A percentile compares a stretch with the other conserved stretches of the same genome.
Evolutionary conservation across 108 stramenopile genomes (phyloP).

Genomic region (Nannochloropsis gaditana): DNA sequence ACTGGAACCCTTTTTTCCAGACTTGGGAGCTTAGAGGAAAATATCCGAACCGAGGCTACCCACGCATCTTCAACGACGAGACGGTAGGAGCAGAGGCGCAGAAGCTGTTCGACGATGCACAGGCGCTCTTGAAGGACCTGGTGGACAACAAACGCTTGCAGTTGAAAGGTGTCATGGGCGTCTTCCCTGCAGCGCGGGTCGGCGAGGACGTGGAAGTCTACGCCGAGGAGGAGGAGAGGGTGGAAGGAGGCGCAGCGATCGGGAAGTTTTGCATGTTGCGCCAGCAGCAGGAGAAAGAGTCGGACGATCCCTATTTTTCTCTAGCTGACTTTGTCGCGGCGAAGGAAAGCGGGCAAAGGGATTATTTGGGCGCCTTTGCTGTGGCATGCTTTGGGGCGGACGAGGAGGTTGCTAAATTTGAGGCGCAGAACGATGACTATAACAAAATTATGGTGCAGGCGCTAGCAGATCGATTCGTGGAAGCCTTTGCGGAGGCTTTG

Average conservation of each 20-base stretch:
- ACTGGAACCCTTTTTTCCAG: slow-evolving; percentile 70
- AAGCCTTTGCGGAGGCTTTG: slow-evolving; percentile 98
- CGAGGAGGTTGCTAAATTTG: slow-evolving; percentile 61
- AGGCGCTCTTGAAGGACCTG: slow-evolving; percentile 76
- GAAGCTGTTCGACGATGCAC: slow-evolving; percentile 96
- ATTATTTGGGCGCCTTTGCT: slow-evolving; percentile 95
- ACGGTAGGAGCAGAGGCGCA: slow-evolving; percentile 90
- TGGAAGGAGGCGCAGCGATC: slow-evolving; percentile 58
- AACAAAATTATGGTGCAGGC: slow-evolving; percentile 99
- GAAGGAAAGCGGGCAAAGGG: slow-evolving; percentile 68
- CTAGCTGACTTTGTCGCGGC: slow-evolving; percentile 97
- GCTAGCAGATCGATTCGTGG: slow-evolving; percentile 93
- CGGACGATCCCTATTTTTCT: slow-evolving; percentile 81
- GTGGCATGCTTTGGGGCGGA: slow-evolving; percentile 95
- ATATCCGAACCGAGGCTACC: slow-evolving; percentile 99
- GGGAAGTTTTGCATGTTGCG: slow-evolving; percentile 94
- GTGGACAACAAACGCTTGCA: slow-evolving; percentile 72
- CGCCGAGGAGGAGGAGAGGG: slow-evolving; percentile 68
- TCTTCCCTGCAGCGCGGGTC: slow-evolving; percentile 87
- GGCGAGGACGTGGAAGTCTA: slow-evolving; percentile 96
- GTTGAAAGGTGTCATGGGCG: slow-evolving; percentile 84
- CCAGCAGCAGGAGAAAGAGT: slow-evolving; percentile 98
- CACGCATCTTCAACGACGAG: slow-evolving; percentile 97
- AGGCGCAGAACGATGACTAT: slow-evolving; percentile 92
- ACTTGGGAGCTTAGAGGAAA: slow-evolving; percentile 98